Evolutionary conservation across 2,329 filamentous ascomycete genomes (phyloP).

Genomic region (Xylariaceae sp.): DNA sequence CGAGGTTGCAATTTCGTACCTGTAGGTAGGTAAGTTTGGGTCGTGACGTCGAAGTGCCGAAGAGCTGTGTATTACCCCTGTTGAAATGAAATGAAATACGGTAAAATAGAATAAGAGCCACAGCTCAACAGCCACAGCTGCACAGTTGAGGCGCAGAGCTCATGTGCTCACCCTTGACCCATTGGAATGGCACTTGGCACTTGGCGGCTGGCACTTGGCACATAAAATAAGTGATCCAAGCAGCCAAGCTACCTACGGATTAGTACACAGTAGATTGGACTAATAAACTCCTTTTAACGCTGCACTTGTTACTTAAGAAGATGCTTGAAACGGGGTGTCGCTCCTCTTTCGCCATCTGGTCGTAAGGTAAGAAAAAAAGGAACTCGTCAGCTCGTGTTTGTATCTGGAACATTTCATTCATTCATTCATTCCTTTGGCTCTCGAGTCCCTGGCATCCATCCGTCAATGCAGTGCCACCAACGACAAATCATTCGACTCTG

Average conservation of each 20-base stretch:
- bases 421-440: constrained; percentile 14
- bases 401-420: not conserved
- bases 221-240: not conserved
- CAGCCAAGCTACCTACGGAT: too few species aligned
- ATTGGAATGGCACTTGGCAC: not conserved
- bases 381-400: constrained; percentile 1
- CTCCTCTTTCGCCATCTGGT: constrained; percentile 26
- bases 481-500: constrained; percentile 3
- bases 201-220: not conserved
- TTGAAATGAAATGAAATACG: too few species aligned
- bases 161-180: not conserved
- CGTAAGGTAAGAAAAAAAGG: constrained; percentile 18
- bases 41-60: constrained; percentile 16
- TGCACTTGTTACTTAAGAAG: too few species aligned
- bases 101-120: not conserved
- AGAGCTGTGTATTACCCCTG: not conserved
- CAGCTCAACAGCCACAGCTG: not conserved
- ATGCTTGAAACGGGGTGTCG: constrained; percentile 7
- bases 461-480: constrained; percentile 18
- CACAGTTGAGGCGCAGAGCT: not conserved
- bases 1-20: constrained; percentile 2
- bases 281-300: not conserved
- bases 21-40: not conserved
- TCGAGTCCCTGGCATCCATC: constrained; percentile 13
- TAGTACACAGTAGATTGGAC: not conserved